Evolutionary conservation across 1,284 basidiomycete species (phyloP), one percentile per base, ranked within the genome.

Genomic region (Leccinum subspadiceum): DNA sequence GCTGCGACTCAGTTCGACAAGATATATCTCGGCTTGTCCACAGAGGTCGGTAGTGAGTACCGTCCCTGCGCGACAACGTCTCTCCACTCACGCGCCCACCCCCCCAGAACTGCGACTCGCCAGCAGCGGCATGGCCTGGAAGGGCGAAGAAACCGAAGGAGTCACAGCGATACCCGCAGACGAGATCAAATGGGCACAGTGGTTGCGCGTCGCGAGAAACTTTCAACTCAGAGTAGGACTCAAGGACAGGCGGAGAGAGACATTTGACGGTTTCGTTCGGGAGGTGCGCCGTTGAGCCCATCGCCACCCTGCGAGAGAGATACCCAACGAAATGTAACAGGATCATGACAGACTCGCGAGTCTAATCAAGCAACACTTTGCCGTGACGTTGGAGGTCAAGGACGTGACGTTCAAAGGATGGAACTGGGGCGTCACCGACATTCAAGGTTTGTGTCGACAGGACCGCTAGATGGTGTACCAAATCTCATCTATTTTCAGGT

Each of bases 371-470:
- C 89, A 90, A 66, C 86, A 93, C 76, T 98, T 95, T 78, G 86
- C 84, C 60, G 80, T 96, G 63, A 85, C 89, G 6, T 80, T 99
- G 29, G 96, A 98, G 72, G 84, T 84, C 10, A 89, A 87, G 72
- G 97, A 99, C 68, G 81, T 89, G 17, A 90, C 92, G 7, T 85
- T 96, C 71, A 94, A 94, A 72, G 97, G 97, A 1, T 99, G 95
- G 95, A 99, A 99, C 74, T 99, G 97, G 97, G 97, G 97, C 15
- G 85, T 91, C 44, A 93, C 93, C 3, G 93, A 96, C 70, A 94
- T 99, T 65, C 92, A 94, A 82, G 92, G 95, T 93, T 65, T 64
- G 83, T 53, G 20, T 73, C 33, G 12, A 17, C 49, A 24, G 13
- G 39, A 22, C 57, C 50, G 17, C 55, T 53, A 53, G 35, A 58